Evolutionary conservation across 139 green algal genomes (phyloP).

Genomic region (Zygnema circumcarinatum): DNA sequence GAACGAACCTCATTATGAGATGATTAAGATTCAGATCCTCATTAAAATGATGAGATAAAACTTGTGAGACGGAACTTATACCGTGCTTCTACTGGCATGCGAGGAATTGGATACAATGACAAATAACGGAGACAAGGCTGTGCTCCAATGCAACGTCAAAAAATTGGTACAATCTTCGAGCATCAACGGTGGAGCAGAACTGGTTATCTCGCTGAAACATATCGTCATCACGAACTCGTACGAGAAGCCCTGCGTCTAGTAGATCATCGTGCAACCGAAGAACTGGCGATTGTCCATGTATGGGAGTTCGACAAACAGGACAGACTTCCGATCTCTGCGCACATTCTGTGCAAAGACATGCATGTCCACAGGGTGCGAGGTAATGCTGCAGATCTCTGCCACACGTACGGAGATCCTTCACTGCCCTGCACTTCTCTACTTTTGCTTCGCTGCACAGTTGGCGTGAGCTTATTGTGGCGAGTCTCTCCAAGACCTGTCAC

Average conservation of each 20-base stretch:
- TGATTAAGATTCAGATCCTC: too few species aligned
- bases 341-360: constrained; percentile 15
- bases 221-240: not conserved
- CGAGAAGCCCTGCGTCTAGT: not conserved
- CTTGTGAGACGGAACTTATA: too few species aligned
- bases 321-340: not conserved
- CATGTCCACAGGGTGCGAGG: not conserved
- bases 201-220: too few species aligned
- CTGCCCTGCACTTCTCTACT: not conserved
- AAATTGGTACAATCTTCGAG: not conserved
- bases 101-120: constrained; percentile 19
- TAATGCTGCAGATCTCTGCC: not conserved
- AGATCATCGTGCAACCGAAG: constrained; percentile 2
- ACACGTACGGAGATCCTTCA: not conserved
- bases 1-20: too few species aligned
- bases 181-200: not conserved
- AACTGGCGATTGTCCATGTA: not conserved
- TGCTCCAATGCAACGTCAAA: constrained; percentile 13
- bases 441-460: constrained; percentile 1
- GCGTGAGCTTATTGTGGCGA: not conserved
- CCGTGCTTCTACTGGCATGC: too few species aligned
- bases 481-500: not conserved
- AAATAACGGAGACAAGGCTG: not conserved
- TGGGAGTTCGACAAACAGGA: constrained; percentile 8
- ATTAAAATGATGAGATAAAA: too few species aligned